Evolutionary conservation across 148 eudicot species (phyloP), one percentile per base, ranked within the genome.

Genomic region (Euryodendron excelsum): DNA sequence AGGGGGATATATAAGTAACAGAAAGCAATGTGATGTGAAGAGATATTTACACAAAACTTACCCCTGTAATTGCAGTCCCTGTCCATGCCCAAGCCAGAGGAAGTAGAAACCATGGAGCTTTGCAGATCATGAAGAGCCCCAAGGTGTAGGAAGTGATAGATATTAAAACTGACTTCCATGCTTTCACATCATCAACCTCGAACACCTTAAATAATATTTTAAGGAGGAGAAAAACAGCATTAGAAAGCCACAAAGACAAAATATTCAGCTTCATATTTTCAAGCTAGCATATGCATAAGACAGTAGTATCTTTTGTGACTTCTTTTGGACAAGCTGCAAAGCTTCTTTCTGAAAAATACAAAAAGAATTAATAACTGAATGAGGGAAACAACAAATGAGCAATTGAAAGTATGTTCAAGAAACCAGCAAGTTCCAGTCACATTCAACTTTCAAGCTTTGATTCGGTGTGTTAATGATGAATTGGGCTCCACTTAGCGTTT

Each of bases 31-130:
- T 41, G 37, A 0, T 25, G 53, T 20, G 37, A 17, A 45, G n/a
- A 34, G 5, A 58, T 63, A 23, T 45, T 50, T n/a, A n/a, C 52
- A 58, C 63, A 69, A 66, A 80, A 84, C 89, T 85, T n/a, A 94
- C 98, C 94, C 98, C 98, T 14, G 96, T 91, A 55, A 90, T 68
- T 69, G 97, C 94, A 77, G 98, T 95, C 62, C 97, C 97, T 48
- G 96, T 95, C 96, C 96, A 95, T 37, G 92, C 98, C 98, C 98
- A 93, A 55, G 98, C 96, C 33, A 95, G 82, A 82, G 98, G 98
- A 83, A 95, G 98, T 72, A 93, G 85, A 85, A 90, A 95, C 98
- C 98, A 95, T 15, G 97, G 97, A 15, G 96, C 81, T 81, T 91
- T 95, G 48, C 96, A 84, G 65, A 93, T 91, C 94, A 91, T 87